phyloP scores from a whole-genome alignment of 176 grass and related monocot species.

The Areca catechu region DNA sequence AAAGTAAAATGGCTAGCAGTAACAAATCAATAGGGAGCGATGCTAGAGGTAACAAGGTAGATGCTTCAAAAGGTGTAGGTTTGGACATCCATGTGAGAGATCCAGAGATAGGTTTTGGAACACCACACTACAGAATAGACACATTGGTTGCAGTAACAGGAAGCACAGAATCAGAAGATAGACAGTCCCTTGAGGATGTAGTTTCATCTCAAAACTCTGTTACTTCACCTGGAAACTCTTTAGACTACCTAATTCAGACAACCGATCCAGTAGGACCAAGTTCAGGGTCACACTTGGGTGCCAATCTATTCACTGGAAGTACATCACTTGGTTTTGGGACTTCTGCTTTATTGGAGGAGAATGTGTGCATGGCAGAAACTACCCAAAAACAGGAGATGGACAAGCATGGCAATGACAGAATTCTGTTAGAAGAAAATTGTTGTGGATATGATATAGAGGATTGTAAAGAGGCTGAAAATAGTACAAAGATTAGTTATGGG shows the following conservation, averaged over 20 bases:
- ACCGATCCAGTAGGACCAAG: slow-evolving; percentile 18
- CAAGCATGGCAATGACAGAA: slow-evolving; percentile 18
- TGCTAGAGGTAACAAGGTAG: slow-evolving; percentile 13
- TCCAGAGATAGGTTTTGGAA: slow-evolving; percentile 30
- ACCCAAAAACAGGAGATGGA: slow-evolving; percentile 10
- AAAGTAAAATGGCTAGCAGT: slow-evolving; percentile 4
- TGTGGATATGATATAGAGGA: slow-evolving; percentile 6
- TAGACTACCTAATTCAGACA: not conserved
- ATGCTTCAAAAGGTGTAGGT: slow-evolving; percentile 19
- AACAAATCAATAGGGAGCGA: slow-evolving; percentile 19
- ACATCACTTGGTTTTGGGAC: not conserved
- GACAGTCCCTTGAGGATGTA: slow-evolving; percentile 28
- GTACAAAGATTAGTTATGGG: slow-evolving; percentile 10
- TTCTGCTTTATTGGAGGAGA: slow-evolving; percentile 1
- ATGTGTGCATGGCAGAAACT: no score
- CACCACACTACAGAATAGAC: slow-evolving; percentile 12
- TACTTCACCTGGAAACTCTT: slow-evolving; percentile 8
- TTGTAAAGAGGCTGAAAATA: no score
- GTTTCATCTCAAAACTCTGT: slow-evolving; percentile 28
- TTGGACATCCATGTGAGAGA: slow-evolving; percentile 6
- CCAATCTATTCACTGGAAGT: slow-evolving; percentile 18
- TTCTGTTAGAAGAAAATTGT: slow-evolving; percentile 25
- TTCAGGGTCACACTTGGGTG: slow-evolving; percentile 25
- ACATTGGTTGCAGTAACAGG: slow-evolving; percentile 13
- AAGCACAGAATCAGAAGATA: slow-evolving; percentile 16